Base-by-base conservation (phyloP, 2,329 filamentous ascomycete genomes). In the Cladobotryum mycophilum region DNA sequence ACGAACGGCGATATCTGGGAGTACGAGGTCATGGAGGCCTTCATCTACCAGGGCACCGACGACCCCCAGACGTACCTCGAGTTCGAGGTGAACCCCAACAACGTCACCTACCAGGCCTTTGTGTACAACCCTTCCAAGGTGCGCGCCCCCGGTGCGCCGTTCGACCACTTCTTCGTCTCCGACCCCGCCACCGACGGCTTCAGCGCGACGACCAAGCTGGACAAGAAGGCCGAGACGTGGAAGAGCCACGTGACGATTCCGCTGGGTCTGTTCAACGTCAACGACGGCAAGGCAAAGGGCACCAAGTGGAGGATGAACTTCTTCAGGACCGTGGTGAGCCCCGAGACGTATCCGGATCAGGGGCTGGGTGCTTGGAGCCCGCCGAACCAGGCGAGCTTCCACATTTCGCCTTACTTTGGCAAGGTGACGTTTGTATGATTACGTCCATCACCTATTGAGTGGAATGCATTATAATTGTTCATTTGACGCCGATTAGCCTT, bases 241-340 rank as follows among this genome's bases (percentile, higher is more conserved):
- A 56, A 62, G 2, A 76, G 74, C 43, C 53, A 63, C 3, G 67
- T 67, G 5, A 60, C 53, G 22, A 71, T 78, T 37, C 75, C 75
- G 0, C 61, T 77, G n/a, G 73, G 67, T 3, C 61, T 77, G 8
- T 78, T 77, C 64, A 76, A 76, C 49, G 70, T 77, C 22, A 70
- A 76, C 49, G 52, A 61, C 3, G 71, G 72, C 38, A 52, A 61
- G 55, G 72, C 71, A 2, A 61, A 64, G 53, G 71, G 71, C 18
- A 76, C 73, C 1, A 48, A 64, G 53, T 78, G 75, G 75, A 66
- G 75, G 51, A 76, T 77, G 73, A 76, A 78, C 58, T 78, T 78
- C 55, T 74, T 78, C 61, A 67, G 75, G 41, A 77, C 73, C 3
- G 60, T 75, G 30, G 72, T 70, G 4, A 65, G 67, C 22, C 67